phyloP scores from a whole-genome alignment of 345 rosid species.

The Brassica carinata region DNA sequence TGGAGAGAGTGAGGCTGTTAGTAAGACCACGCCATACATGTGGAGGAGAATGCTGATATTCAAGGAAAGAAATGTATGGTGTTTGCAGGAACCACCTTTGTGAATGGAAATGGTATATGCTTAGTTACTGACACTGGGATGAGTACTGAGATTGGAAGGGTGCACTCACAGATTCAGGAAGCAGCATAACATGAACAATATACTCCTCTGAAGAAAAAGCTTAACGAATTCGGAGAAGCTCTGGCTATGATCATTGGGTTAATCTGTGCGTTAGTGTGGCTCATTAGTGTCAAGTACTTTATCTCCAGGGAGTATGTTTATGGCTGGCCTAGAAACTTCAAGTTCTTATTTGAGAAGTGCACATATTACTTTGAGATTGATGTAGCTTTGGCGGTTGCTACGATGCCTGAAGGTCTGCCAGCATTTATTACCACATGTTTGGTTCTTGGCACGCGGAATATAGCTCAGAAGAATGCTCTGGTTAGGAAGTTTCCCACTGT shows the following conservation, averaged over 20 bases:
- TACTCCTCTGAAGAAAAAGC: slow-evolving; percentile 90
- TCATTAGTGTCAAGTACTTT: slow-evolving; percentile 88
- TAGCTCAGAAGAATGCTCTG: slow-evolving; percentile 96
- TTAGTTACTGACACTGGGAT: slow-evolving; percentile 79
- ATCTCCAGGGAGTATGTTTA: slow-evolving; percentile 90
- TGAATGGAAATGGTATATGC: slow-evolving; percentile 82
- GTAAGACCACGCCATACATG: slow-evolving; percentile 72
- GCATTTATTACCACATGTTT: slow-evolving; percentile 95
- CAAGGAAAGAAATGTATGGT: slow-evolving; percentile 90
- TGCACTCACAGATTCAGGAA: slow-evolving; percentile 93
- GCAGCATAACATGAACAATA: slow-evolving; percentile 84
- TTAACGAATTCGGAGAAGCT: slow-evolving; percentile 85
- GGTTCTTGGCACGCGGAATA: slow-evolving; percentile 93
- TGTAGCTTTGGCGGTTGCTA: slow-evolving; percentile 95
- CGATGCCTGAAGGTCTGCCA: slow-evolving; percentile 96
- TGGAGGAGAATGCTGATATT: slow-evolving; percentile 67
- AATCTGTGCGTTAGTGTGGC: slow-evolving; percentile 86
- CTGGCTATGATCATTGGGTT: slow-evolving; percentile 82
- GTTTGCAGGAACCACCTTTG: slow-evolving; percentile 88
- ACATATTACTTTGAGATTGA: slow-evolving; percentile 98
- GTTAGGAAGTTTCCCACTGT: slow-evolving; percentile 93
- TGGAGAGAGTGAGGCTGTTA: slow-evolving; percentile 91
- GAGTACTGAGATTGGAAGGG: slow-evolving; percentile 86
- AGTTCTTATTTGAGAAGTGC: slow-evolving; percentile 94
- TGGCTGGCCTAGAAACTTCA: slow-evolving; percentile 87